Evolutionary conservation across 2,329 filamentous ascomycete genomes (phyloP), one percentile per base, ranked within the genome.

Genomic region (Scedosporium aurantiacum): DNA sequence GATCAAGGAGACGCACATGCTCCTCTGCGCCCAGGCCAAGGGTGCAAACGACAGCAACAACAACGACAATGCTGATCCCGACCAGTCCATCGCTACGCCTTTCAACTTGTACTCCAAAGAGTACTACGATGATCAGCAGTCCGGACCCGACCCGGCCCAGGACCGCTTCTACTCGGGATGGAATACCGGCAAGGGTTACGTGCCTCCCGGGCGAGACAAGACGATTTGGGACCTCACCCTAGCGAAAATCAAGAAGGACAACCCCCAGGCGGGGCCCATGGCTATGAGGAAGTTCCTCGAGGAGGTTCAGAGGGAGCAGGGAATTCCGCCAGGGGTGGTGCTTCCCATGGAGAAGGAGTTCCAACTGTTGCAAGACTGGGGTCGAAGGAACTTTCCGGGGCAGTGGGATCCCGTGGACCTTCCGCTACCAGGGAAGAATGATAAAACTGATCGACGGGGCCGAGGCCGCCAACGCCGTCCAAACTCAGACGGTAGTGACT

Each of bases 31-130:
- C n/a, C n/a, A n/a, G n/a, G n/a, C n/a, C n/a, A n/a, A n/a, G n/a
- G n/a, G n/a, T n/a, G n/a, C n/a, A n/a, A n/a, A n/a, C n/a, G n/a
- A n/a, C n/a, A n/a, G n/a, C n/a, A n/a, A n/a, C n/a, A n/a, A n/a
- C n/a, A 56, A 56, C 52, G n/a, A n/a, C n/a, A 18, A 8, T 18
- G 43, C 43, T 8, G 43, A 18, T n/a, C 8, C 10, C n/a, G 43
- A 47, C 43, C 43, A 18, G 50, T 8, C 27, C n/a, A 57, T 57
- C 5, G n/a, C 18, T 18, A 64, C 63, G 12, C 63, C 63, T 10
- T 62, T 55, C 41, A 62, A 58, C 32, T 16, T 62, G 43, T 64
- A 62, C 47, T 60, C 60, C 23, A 16, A 2, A 23, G 18, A 21
- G 25, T 57, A 57, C 55, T 57, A 40, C 55, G 14, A 54, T 12